Evolutionary conservation across 2,329 filamentous ascomycete genomes (phyloP), one percentile per base, ranked within the genome.

Genomic region (Phialemoniopsis sp.): DNA sequence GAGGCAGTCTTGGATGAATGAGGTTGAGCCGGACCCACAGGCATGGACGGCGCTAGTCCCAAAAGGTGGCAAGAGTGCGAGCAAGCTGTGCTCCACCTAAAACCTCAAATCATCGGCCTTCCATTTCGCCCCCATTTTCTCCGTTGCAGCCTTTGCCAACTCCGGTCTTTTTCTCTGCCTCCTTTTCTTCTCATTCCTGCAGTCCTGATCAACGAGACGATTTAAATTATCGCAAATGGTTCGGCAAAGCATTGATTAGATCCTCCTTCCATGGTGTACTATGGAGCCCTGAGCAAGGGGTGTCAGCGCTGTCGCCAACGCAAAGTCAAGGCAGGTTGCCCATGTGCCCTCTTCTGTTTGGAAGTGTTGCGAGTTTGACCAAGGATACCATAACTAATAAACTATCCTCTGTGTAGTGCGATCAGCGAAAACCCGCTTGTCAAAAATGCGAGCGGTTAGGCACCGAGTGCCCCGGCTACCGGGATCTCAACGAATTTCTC

Each of bases 301-400:
- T 55, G 54, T 31, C 43, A 56, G 35, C 47, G 49, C 16, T 55
- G 52, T 39, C 54, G 51, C 15, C 42, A 46, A 34, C 51, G 50
- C 9, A 56, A 55, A 32, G 39, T 57, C 36, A 53, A 52, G 48
- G 52, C 36, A 50, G 26, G 42, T 40, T 17, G 4, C 9, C 29
- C n/a, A n/a, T n/a, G n/a, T n/a, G n/a, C n/a, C n/a, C n/a, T n/a
- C n/a, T n/a, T n/a, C n/a, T n/a, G n/a, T n/a, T n/a, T n/a, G n/a
- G n/a, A n/a, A n/a, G n/a, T n/a, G n/a, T n/a, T n/a, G n/a, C n/a
- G n/a, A n/a, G n/a, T n/a, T n/a, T n/a, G n/a, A n/a, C n/a, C n/a
- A n/a, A n/a, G n/a, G n/a, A n/a, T n/a, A n/a, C n/a, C n/a, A n/a
- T n/a, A n/a, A n/a, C 13, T 13, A 9, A n/a, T 19, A 18, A 6